Conservation (phyloP, 225 moss, liverwort and hornwort genomes). For the Anthoceros angustus region DNA sequence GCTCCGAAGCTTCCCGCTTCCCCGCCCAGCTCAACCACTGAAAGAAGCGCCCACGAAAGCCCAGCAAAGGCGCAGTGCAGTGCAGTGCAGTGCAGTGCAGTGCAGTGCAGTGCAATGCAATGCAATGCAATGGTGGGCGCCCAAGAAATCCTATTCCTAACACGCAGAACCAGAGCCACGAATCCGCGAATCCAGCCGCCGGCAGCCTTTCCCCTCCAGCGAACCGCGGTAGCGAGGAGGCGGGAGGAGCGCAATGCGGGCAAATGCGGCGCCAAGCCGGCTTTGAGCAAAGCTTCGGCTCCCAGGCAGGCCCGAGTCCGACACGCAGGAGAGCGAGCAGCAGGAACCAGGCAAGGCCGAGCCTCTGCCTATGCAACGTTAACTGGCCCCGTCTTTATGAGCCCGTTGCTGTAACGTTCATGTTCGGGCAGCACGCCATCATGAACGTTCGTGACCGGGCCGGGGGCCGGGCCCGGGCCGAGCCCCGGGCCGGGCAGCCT, state of each 20-base stretch:
- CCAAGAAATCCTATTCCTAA: no score
- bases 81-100: background rate
- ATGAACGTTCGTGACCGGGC: constrained; percentile 4
- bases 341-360: background rate
- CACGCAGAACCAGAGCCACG: no score
- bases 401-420: constrained; percentile 5
- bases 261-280: background rate
- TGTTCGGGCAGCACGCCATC: constrained; percentile 5
- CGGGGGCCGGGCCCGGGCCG: background rate
- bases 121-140: no score
- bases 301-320: no score
- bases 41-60: background rate
- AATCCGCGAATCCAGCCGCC: no score
- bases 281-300: background rate
- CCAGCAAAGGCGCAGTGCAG: background rate
- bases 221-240: no score
- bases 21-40: background rate
- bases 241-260: no score
- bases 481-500: background rate
- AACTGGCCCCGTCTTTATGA: constrained; percentile 2
- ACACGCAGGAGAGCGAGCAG: background rate
- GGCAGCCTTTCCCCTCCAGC: no score
- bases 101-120: no score
- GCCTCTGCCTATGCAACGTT: background rate
- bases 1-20: background rate